phyloP scores from a whole-genome alignment of 2,329 filamentous ascomycete species.

The Decorospora gaudefroyi region DNA sequence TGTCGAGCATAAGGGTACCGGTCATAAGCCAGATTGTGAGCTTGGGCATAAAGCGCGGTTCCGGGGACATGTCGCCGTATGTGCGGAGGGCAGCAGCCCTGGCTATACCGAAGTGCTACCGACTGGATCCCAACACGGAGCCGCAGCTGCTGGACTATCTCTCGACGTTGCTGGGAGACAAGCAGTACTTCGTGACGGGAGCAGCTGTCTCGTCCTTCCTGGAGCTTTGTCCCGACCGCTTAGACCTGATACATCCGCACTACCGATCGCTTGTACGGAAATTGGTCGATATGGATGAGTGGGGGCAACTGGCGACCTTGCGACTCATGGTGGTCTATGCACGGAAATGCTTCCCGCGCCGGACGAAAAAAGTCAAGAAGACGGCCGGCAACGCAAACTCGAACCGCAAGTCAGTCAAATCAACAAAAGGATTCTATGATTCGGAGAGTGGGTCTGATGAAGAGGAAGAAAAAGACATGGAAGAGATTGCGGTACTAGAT shows the following conservation, averaged over 20 bases:
- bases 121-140: constrained; percentile 81
- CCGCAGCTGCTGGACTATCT: constrained; percentile 86
- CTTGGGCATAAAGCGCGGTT: constrained; percentile 90
- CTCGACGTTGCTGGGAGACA: constrained; percentile 77
- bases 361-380: constrained; percentile 63
- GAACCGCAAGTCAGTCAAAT: constrained; percentile 45
- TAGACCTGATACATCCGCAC: constrained; percentile 88
- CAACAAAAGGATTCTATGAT: constrained; percentile 78
- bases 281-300: constrained; percentile 98
- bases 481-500: constrained; percentile 68
- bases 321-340: constrained; percentile 83
- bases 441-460: constrained; percentile 47
- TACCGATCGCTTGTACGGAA: constrained; percentile 86
- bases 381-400: constrained; percentile 48
- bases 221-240: constrained; percentile 82
- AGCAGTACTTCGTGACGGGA: constrained; percentile 94
- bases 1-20: constrained; percentile 96
- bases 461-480: constrained; percentile 54
- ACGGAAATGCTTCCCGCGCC: constrained; percentile 81
- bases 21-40: constrained; percentile 98
- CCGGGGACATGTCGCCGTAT: constrained; percentile 89
- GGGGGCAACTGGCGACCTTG: constrained; percentile 86
- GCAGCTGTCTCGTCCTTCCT: constrained; percentile 88
- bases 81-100: constrained; percentile 91
- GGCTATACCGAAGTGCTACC: constrained; percentile 94